phyloP scores from a whole-genome alignment of 1,284 basidiomycete species.

The Inonotus hispidus region DNA sequence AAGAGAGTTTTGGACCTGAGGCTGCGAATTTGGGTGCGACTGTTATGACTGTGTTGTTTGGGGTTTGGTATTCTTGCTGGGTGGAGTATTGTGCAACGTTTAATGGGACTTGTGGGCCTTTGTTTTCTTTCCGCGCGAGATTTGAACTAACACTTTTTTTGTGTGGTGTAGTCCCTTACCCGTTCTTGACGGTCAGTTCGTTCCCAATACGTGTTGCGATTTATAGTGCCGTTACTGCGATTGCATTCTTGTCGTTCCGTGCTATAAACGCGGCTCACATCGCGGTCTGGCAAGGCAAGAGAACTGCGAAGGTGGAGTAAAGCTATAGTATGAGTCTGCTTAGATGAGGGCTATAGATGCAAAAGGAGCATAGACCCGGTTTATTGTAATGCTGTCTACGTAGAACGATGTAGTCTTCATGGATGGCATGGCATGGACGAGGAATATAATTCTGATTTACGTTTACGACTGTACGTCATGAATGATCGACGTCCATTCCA shows the following conservation, averaged over 20 bases:
- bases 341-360: neutral
- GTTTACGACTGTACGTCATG: too few relatives aligned
- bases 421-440: too few relatives aligned
- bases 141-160: neutral
- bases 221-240: slow-evolving; percentile 46
- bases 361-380: too few relatives aligned
- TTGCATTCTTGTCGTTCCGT: slow-evolving; percentile 56
- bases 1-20: slow-evolving; percentile 49
- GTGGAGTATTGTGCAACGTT: slow-evolving; percentile 61
- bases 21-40: slow-evolving; percentile 43
- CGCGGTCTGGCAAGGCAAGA: neutral
- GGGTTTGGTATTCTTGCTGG: slow-evolving; percentile 56
- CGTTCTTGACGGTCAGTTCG: slow-evolving; percentile 65
- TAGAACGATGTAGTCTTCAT: too few relatives aligned
- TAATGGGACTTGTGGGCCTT: slow-evolving; percentile 57
- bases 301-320: neutral
- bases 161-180: slow-evolving; percentile 62
- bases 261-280: slow-evolving; percentile 43
- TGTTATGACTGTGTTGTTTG: slow-evolving; percentile 36
- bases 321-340: too few relatives aligned
- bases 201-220: slow-evolving; percentile 51
- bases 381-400: too few relatives aligned
- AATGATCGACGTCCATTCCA: neutral
- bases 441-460: too few relatives aligned
- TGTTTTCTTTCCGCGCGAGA: neutral